A percentile compares a stretch with the other conserved stretches of the same genome.
These are phyloP conservation scores for Pyronema omphalodes DNA, from an alignment of 495 filamentous ascomycete genomes.

Conservation along the genomic window DNA sequence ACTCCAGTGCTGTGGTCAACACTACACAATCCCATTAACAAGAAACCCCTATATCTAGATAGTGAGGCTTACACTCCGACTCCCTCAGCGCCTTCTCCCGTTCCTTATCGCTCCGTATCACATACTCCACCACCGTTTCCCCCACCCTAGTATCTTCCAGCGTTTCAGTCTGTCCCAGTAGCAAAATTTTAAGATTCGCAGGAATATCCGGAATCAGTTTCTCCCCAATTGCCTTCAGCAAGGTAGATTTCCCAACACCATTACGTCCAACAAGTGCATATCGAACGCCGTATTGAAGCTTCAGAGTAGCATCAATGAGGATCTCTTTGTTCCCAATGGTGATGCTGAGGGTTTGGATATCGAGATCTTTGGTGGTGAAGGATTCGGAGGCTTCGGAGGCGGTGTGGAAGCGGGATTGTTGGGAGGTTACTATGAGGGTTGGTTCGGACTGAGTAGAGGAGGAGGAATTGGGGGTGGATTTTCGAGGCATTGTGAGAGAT, in stretches of 20 bases:
- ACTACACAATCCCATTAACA: slow-evolving; percentile 17
- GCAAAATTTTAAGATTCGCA: slow-evolving; percentile 43
- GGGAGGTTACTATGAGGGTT: slow-evolving; percentile 35
- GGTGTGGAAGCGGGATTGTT: slow-evolving; percentile 41
- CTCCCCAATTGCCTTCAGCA: slow-evolving; percentile 54
- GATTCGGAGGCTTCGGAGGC: slow-evolving; percentile 33
- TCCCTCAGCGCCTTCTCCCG: slow-evolving; percentile 39
- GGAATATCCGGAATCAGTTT: slow-evolving; percentile 66
- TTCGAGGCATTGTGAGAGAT: slow-evolving; percentile 6
- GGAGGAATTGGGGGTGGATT: neutral
- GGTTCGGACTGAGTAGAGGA: neutral
- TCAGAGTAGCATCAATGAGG: slow-evolving; percentile 45
- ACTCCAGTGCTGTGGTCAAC: slow-evolving; percentile 30
- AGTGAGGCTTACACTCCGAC: slow-evolving; percentile 33
- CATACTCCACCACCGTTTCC: slow-evolving; percentile 43
- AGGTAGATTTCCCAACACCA: slow-evolving; percentile 62
- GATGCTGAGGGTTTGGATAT: slow-evolving; percentile 48
- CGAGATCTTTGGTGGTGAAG: slow-evolving; percentile 29
- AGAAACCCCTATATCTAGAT: neutral
- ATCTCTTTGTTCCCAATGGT: slow-evolving; percentile 41
- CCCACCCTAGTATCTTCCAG: slow-evolving; percentile 5
- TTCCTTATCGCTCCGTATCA: slow-evolving; percentile 44
- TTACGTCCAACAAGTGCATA: slow-evolving; percentile 65
- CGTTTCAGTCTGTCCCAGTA: slow-evolving; percentile 48
- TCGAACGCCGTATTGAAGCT: slow-evolving; percentile 47